Percentiles rank a stretch among this genome's conserved stretches.
Evolutionary conservation across 768 basidiomycete genomes (phyloP).

Genomic region (Asterophora parasitica): DNA sequence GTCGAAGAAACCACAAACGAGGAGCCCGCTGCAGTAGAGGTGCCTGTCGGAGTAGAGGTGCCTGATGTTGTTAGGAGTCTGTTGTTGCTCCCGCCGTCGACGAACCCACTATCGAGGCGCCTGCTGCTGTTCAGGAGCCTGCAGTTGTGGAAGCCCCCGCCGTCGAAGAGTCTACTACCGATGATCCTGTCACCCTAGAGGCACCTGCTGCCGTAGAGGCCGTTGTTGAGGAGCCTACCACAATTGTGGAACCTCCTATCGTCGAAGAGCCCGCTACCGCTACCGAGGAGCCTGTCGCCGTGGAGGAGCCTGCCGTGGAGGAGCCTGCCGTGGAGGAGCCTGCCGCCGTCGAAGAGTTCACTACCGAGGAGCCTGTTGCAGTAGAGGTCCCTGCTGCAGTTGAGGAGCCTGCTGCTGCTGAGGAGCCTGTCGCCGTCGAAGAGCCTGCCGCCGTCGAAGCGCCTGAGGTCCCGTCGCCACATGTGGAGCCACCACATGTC

Average conservation of each 20-base stretch:
- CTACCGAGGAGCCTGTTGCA: conserved; percentile 8
- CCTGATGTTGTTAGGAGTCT: no score
- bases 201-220: no score
- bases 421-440: background rate
- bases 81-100: background rate
- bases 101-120: background rate
- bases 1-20: background rate
- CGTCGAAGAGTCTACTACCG: no score
- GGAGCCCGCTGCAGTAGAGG: background rate
- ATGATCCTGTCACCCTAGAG: no score
- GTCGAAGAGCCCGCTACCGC: background rate
- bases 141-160: no score
- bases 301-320: conserved; percentile 1
- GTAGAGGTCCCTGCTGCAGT: conserved; percentile 5
- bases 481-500: conserved; percentile 7
- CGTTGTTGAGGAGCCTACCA: background rate
- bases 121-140: background rate
- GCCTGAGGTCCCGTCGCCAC: background rate
- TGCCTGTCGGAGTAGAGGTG: no score
- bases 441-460: background rate
- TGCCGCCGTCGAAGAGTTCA: conserved; percentile 5
- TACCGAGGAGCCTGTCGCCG: background rate
- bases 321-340: conserved; percentile 4
- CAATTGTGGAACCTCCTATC: background rate
- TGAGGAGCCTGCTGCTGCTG: background rate